These are phyloP conservation scores for Barbatosphaeria neglecta DNA, from an alignment of 495 filamentous ascomycete species.

Conservation along the genomic window DNA sequence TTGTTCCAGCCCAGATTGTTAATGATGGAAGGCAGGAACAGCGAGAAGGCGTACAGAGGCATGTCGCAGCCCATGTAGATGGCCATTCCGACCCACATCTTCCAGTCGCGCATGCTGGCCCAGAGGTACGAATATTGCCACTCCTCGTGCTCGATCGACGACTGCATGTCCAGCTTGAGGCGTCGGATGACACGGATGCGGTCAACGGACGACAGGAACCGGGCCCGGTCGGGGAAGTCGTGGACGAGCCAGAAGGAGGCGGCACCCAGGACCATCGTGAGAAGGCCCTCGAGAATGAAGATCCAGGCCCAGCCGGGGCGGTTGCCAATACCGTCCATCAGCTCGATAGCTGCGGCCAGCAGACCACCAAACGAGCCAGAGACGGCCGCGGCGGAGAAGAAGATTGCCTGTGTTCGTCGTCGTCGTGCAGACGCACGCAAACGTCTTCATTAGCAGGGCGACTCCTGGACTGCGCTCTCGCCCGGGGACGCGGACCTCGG, in stretches of 20 bases:
- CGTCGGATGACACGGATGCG: constrained; percentile 62
- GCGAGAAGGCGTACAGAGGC: constrained; percentile 79
- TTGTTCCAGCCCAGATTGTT: constrained; percentile 53
- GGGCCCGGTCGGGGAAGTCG: constrained; percentile 78
- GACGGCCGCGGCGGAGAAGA: constrained; percentile 79
- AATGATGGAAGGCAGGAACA: constrained; percentile 86
- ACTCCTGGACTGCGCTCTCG: too few species aligned
- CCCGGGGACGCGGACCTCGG: background rate
- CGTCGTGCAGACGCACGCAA: too few species aligned
- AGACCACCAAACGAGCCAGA: constrained; percentile 81
- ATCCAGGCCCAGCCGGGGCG: constrained; percentile 76
- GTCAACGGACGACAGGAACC: constrained; percentile 62
- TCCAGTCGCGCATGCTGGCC: constrained; percentile 71
- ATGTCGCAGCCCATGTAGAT: constrained; percentile 70
- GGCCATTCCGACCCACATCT: constrained; percentile 65
- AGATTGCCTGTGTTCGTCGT: constrained; percentile 68
- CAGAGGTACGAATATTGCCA: constrained; percentile 70
- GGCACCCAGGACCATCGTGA: constrained; percentile 63
- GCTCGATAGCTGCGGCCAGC: constrained; percentile 63
- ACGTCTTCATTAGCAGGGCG: background rate
- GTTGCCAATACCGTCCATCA: constrained; percentile 60
- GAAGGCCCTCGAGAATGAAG: constrained; percentile 67
- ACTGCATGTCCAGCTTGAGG: constrained; percentile 64
- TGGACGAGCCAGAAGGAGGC: constrained; percentile 75
- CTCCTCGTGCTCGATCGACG: constrained; percentile 65